Evolutionary conservation across 1,139 yeast genomes (phyloP).

Genomic region (Meyerozyma athensensis): DNA sequence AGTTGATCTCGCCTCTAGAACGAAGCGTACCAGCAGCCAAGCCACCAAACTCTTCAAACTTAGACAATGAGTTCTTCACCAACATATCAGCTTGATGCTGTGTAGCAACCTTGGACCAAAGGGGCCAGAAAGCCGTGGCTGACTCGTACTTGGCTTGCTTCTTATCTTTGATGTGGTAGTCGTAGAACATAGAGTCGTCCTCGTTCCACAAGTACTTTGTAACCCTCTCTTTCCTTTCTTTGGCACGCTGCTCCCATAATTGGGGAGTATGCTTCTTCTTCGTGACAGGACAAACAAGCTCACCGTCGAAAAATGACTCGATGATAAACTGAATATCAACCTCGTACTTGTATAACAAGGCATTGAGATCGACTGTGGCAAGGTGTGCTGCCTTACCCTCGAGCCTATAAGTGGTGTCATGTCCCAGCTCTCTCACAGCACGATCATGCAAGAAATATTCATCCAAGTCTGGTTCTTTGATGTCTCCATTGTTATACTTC

Average conservation of each 20-base stretch:
- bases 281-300: constrained; percentile 22
- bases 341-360: constrained; percentile 87
- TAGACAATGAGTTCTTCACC: constrained; percentile 55
- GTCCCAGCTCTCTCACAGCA: constrained; percentile 96
- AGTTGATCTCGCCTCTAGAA: constrained; percentile 69
- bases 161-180: constrained; percentile 64
- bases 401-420: constrained; percentile 86
- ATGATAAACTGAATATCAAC: constrained; percentile 71
- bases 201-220: constrained; percentile 84
- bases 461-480: constrained; percentile 75
- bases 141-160: constrained; percentile 68
- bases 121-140: constrained; percentile 89
- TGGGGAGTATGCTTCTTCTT: constrained; percentile 42
- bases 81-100: constrained; percentile 66
- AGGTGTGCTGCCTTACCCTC: constrained; percentile 87
- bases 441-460: constrained; percentile 89
- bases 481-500: constrained; percentile 61
- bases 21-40: constrained; percentile 77
- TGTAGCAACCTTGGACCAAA: constrained; percentile 79
- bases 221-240: constrained; percentile 49
- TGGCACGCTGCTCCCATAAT: constrained; percentile 59
- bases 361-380: constrained; percentile 88
- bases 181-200: constrained; percentile 72
- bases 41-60: constrained; percentile 86
- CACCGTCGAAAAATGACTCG: constrained; percentile 50